A percentile compares a stretch with the other conserved stretches of the same genome.
Conservation (phyloP, 1,284 basidiomycete genomes). For the Earliella scabrosa region DNA sequence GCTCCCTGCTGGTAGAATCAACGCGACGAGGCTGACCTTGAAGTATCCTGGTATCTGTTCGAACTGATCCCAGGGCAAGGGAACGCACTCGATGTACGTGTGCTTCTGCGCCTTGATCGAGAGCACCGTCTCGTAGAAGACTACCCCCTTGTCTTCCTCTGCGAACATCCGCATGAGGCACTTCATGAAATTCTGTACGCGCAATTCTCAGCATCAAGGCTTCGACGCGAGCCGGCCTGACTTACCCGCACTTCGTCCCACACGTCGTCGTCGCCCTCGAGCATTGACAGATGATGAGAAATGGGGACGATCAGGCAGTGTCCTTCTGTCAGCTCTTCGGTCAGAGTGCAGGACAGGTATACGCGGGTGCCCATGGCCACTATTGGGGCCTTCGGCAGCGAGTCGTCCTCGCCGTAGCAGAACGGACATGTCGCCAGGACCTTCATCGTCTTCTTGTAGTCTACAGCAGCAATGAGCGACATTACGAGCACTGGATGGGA, state of each 20-base stretch:
- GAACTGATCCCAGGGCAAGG: slow-evolving; percentile 84
- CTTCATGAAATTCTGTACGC: slow-evolving; percentile 95
- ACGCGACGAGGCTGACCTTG: slow-evolving; percentile 60
- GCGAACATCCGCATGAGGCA: slow-evolving; percentile 95
- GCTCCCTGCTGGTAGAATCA: no score
- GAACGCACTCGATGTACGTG: slow-evolving; percentile 92
- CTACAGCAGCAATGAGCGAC: slow-evolving; percentile 43
- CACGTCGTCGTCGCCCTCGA: slow-evolving; percentile 97
- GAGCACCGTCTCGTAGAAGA: slow-evolving; percentile 95
- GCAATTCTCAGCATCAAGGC: neutral
- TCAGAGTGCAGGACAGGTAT: slow-evolving; percentile 87
- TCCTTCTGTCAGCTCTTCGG: slow-evolving; percentile 85
- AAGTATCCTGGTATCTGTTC: slow-evolving; percentile 93
- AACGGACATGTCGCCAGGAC: slow-evolving; percentile 86
- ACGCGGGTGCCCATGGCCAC: slow-evolving; percentile 89
- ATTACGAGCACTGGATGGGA: no score
- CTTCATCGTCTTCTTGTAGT: slow-evolving; percentile 94
- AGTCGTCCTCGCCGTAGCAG: slow-evolving; percentile 89
- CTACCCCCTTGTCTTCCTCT: slow-evolving; percentile 85
- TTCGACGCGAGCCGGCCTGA: slow-evolving; percentile 15
- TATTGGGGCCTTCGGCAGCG: slow-evolving; percentile 82
- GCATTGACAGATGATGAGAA: slow-evolving; percentile 88
- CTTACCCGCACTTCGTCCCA: slow-evolving; percentile 95
- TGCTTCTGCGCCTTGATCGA: slow-evolving; percentile 88
- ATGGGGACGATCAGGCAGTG: slow-evolving; percentile 97